These are phyloP conservation scores for Mallotus japonicus DNA, from an alignment of 441 rosid species.

Conservation along the genomic window DNA sequence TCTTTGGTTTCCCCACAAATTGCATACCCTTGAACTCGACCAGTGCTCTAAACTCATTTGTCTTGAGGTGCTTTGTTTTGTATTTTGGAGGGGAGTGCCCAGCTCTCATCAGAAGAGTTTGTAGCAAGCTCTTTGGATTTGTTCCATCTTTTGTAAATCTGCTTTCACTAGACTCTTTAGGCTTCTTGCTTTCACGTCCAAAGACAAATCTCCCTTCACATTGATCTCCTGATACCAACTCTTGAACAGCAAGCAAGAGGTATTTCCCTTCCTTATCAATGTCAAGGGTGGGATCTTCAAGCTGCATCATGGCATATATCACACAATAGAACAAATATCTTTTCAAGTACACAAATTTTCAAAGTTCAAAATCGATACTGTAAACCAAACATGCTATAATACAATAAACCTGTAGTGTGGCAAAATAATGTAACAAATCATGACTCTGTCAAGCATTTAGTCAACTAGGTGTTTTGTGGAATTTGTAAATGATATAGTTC, in stretches of 20 bases:
- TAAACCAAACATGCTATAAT: neutral
- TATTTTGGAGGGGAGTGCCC: constrained; percentile 98
- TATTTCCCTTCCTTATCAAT: constrained; percentile 89
- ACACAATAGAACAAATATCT: neutral
- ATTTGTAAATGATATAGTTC: neutral
- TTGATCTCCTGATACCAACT: constrained; percentile 86
- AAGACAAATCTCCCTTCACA: constrained; percentile 98
- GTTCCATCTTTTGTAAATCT: constrained; percentile 79
- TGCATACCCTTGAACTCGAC: constrained; percentile 99
- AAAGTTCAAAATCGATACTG: neutral
- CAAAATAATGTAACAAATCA: neutral
- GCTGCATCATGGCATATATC: constrained; percentile 47
- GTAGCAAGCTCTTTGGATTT: constrained; percentile 92
- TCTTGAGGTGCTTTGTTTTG: constrained; percentile 91
- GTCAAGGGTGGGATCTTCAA: constrained; percentile 69
- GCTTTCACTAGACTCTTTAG: constrained; percentile 49
- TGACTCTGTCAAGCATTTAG: neutral
- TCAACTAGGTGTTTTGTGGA: neutral
- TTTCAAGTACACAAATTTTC: neutral
- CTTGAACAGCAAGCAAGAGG: constrained; percentile 89
- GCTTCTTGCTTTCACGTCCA: constrained; percentile 77
- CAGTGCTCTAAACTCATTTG: constrained; percentile 92
- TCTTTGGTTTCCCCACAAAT: constrained; percentile 92
- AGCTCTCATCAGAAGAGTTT: constrained; percentile 92
- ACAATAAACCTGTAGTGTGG: neutral